Percentiles rank a stretch among this genome's conserved stretches.
Evolutionary conservation across 306 rosid species (phyloP).

Genomic region (Cyclanthera cordifolia): DNA sequence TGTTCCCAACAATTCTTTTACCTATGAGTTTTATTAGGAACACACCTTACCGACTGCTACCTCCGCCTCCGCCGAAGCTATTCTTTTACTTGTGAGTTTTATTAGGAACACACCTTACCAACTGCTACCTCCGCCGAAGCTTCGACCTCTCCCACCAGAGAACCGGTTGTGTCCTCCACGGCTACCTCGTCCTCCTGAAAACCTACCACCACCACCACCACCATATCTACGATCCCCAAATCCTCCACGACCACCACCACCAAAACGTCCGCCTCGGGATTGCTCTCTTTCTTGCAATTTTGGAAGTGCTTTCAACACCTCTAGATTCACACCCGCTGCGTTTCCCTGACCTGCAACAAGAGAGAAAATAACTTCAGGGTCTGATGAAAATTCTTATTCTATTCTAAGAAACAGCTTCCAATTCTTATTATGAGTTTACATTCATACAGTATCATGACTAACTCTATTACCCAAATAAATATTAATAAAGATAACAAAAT

Average conservation of each 20-base stretch:
- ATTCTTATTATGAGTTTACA: too few relatives aligned
- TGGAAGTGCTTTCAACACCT: conserved; percentile 34
- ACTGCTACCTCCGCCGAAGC: background rate
- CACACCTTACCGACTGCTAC: background rate
- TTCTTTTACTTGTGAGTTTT: background rate
- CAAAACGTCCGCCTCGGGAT: conserved; percentile 1
- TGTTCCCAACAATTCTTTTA: background rate
- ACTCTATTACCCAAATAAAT: too few relatives aligned
- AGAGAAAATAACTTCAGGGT: background rate
- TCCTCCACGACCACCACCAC: background rate
- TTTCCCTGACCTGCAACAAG: conserved; percentile 45
- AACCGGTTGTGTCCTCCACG: conserved; percentile 30
- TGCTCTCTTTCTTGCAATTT: conserved; percentile 48
- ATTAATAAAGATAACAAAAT: too few relatives aligned
- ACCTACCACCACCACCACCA: conserved; percentile 23
- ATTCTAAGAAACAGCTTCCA: too few relatives aligned
- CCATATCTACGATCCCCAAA: conserved; percentile 11
- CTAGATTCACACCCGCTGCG: conserved; percentile 44
- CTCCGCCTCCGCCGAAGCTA: background rate
- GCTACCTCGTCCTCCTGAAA: conserved; percentile 26
- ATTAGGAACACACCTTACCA: background rate
- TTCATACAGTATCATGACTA: too few relatives aligned
- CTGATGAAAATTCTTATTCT: too few relatives aligned
- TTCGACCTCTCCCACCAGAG: conserved; percentile 21
- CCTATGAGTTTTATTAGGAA: background rate